Base-by-base conservation (phyloP, 192 early-diverging fungal genomes). In the Gigaspora rosea region DNA sequence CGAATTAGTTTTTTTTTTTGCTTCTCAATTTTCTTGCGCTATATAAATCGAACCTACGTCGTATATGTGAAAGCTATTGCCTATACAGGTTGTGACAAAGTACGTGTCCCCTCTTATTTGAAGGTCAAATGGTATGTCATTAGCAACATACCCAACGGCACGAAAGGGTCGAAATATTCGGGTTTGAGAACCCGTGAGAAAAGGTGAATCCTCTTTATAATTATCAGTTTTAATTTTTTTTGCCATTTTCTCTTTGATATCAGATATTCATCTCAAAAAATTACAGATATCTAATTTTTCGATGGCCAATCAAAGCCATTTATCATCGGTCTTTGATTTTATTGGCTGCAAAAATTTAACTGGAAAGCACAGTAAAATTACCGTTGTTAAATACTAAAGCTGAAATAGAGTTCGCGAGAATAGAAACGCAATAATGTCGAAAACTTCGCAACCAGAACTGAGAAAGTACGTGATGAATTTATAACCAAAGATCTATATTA, bases 101-200 rank as follows among this genome's bases (percentile, higher is more conserved):
- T 90, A 90, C 7, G 87, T 82, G 33, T 91, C 84, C 1, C 95
- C 95, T 27, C 88, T 86, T 57, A 89, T 83, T 82, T 96, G 93
- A 63, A 99, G 83, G 49, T 86, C 83, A 81, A 97, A 88, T 33
- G 96, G 91, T 20, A 92, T 81, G 68, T 92, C 91, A 77, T 91
- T 91, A 73, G 95, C 92, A 41, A 97, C 88, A 83, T 95, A 94
- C 64, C 97, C 96, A 41, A 99, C 86, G 5, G 95, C 93, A 76
- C 96, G 85, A 86, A 94, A 99, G 27, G 96, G 95, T 73, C 89
- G 88, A 81, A 91, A 96, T 70, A 96, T 85, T 20, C 88, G 84
- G 20, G 86, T 56, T 56, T 59, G 36, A 4, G 35, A n/a, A n/a
- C n/a, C 10, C 18, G 32, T 18, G 71, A 20, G 41, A 9, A 36